phyloP scores from a whole-genome alignment of 2,329 filamentous ascomycete species.

The Pseudogymnoascus sp. region DNA sequence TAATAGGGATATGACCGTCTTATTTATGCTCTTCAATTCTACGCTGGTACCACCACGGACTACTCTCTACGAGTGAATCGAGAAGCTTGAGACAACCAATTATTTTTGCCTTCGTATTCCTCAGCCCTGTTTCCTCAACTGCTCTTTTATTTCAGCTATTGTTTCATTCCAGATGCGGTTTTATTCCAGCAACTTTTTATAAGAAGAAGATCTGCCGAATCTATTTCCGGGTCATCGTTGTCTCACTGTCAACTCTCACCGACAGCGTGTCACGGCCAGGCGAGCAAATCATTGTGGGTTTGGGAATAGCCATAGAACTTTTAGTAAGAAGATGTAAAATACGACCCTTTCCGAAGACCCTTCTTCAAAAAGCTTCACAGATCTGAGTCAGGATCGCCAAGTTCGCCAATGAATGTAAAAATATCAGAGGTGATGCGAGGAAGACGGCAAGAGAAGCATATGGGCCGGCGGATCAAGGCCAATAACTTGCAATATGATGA shows the following conservation, averaged over 20 bases:
- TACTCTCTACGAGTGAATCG: neutral
- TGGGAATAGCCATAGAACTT: neutral
- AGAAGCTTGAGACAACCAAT: neutral
- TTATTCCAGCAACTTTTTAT: no score
- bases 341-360: neutral
- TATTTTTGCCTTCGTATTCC: neutral
- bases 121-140: neutral
- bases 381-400: neutral
- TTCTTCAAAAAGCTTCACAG: neutral
- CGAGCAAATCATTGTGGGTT: neutral
- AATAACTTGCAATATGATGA: neutral
- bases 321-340: neutral
- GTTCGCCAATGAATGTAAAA: neutral
- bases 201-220: neutral
- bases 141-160: neutral
- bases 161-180: no score
- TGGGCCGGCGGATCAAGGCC: neutral
- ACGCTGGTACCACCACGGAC: neutral
- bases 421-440: neutral
- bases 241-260: neutral
- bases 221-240: neutral
- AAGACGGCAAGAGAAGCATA: neutral
- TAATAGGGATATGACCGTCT: neutral
- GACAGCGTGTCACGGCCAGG: neutral
- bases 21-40: neutral